Percentiles rank a stretch among this genome's conserved stretches.
These are phyloP conservation scores for Trichoderma erinaceum DNA, from an alignment of 495 filamentous ascomycete species.

Conservation along the genomic window DNA sequence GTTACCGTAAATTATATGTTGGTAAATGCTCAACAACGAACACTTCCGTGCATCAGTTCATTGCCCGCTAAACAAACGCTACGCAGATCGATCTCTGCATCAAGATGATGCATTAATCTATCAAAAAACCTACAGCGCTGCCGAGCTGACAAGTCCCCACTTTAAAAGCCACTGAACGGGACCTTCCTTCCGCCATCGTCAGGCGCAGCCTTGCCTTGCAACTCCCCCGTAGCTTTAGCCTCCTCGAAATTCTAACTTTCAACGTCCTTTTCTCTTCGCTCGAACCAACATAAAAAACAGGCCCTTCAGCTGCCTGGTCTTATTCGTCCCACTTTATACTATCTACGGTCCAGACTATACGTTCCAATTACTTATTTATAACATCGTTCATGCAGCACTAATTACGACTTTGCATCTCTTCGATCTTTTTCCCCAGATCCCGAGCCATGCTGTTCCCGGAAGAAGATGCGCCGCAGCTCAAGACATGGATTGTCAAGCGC, in stretches of 20 bases:
- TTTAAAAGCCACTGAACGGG: background rate
- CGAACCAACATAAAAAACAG: background rate
- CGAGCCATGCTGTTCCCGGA: conserved; percentile 71
- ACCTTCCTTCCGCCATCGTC: conserved; percentile 4
- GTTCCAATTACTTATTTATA: conserved; percentile 6
- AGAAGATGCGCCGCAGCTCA: conserved; percentile 64
- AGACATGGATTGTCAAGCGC: conserved; percentile 84
- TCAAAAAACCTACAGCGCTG: background rate
- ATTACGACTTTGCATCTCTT: background rate
- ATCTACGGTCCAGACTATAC: background rate
- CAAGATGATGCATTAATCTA: background rate
- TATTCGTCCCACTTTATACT: background rate
- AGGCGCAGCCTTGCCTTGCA: conserved; percentile 2
- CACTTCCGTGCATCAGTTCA: no score
- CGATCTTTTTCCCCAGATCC: conserved; percentile 3
- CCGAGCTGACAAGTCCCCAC: background rate
- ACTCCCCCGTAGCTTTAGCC: background rate
- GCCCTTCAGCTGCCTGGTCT: background rate
- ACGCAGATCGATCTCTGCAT: no score
- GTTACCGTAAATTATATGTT: no score
- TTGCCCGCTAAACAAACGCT: no score
- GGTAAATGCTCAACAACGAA: no score
- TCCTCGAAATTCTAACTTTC: background rate
- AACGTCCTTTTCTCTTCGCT: background rate
- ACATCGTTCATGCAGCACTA: background rate